Conservation (phyloP, 805 yeast species). For the Cyberlindnera mississippiensis region DNA sequence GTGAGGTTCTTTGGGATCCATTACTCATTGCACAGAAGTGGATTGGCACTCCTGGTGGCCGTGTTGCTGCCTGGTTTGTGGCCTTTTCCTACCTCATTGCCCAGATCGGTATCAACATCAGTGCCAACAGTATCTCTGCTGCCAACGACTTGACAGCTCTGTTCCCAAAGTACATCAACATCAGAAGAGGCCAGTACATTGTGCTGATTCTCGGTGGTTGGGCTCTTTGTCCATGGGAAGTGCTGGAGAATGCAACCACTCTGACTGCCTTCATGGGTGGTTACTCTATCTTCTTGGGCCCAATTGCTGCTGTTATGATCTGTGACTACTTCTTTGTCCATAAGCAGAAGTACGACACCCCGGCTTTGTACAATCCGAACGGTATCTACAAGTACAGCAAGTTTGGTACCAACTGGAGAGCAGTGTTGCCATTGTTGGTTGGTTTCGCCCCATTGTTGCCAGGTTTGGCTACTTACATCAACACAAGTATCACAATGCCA, state of each 20-base stretch:
- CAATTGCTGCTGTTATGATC: conserved; percentile 16
- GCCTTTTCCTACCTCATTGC: conserved; percentile 66
- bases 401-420: conserved; percentile 15
- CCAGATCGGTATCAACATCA: conserved; percentile 71
- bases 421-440: conserved; percentile 10
- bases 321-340: conserved; percentile 17
- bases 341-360: conserved; percentile 10
- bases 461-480: conserved; percentile 15
- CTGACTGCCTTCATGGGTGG: conserved; percentile 18
- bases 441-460: conserved; percentile 17
- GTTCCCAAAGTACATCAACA: conserved; percentile 58
- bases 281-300: conserved; percentile 16
- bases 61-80: conserved; percentile 76
- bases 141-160: conserved; percentile 67
- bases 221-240: conserved; percentile 18
- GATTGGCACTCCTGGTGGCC: conserved; percentile 39
- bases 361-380: conserved; percentile 7
- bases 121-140: conserved; percentile 63
- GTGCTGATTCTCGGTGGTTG: conserved; percentile 16
- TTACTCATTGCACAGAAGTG: conserved; percentile 16
- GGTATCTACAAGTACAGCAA: conserved; percentile 14
- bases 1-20: conserved; percentile 20
- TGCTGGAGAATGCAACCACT: conserved; percentile 16
- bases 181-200: conserved; percentile 45
- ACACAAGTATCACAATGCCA: conserved; percentile 9